Evolutionary conservation across 1,139 yeast genomes (phyloP), one percentile per base, ranked within the genome.

Genomic region (Scheffersomyces stambukii): DNA sequence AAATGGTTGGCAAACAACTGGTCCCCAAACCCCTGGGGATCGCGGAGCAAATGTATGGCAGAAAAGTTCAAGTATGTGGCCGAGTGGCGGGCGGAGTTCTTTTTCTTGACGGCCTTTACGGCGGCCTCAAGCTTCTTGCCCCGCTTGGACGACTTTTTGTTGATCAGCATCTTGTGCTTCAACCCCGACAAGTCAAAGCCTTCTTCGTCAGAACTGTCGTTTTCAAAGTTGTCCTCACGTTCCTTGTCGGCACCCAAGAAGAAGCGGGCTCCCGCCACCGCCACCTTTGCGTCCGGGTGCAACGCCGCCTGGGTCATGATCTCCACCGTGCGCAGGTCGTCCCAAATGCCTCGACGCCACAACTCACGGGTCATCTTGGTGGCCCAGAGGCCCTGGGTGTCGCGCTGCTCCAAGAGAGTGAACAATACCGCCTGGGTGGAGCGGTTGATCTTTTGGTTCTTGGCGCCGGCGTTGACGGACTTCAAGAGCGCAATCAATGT

Each of bases 271-370:
- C 96, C 98, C 2, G 96, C 84, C 35, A 81, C 65, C 8, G 95
- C 84, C 30, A 91, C 94, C 59, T 91, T 91, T 9, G 78, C 72
- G 45, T 89, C 95, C 8, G 83, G 77, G 50, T 88, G 96, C 36
- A 84, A 58, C 2, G 96, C 88, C 1, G 97, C 96, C 48, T 86
- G 94, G 3, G 95, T 82, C 97, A 93, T 89, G 47, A 91, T 77
- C 57, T 91, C 98, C 14, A 91, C 95, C 0, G 97, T 82, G 45
- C 97, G 70, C 1, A 95, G 75, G 57, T 91, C 99, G 54, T 88
- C 96, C 99, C 99, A 91, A 37, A 91, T 82, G 49, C 95, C 95
- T 51, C 97, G 72, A 62, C 95, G 75, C 99, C 99, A 91, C 32
- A 91, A 68, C 55, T 91, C 97, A 53, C 97, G 74, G 6, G 97